Evolutionary conservation across 495 filamentous ascomycete genomes (phyloP).

Genomic region (Copromyces sp.): DNA sequence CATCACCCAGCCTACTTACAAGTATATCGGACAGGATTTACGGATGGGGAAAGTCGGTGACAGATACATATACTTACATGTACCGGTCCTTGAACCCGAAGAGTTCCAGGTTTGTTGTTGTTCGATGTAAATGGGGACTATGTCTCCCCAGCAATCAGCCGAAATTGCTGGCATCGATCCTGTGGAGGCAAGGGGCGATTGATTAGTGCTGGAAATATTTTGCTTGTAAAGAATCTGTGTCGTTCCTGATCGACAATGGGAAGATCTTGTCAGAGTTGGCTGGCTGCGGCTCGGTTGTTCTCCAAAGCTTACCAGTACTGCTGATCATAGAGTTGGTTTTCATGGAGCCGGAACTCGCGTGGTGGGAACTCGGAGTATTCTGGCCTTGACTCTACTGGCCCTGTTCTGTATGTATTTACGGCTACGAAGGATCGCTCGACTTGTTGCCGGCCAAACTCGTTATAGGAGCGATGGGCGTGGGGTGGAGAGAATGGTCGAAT

Average conservation of each 20-base stretch:
- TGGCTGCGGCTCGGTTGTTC: neutral
- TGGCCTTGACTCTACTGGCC: neutral
- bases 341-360: neutral
- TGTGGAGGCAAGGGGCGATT: no score
- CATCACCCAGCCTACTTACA: no score
- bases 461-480: neutral
- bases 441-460: neutral
- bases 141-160: no score
- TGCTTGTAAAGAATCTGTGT: neutral
- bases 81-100: no score
- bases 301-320: neutral
- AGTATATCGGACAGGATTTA: no score
- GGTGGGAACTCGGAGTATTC: neutral
- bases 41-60: no score
- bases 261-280: neutral
- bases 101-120: no score
- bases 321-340: neutral
- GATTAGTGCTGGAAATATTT: neutral
- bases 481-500: neutral
- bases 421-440: neutral
- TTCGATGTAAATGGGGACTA: no score
- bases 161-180: no score
- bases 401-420: neutral
- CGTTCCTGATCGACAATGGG: no score
- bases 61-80: no score